These are phyloP conservation scores for Sequoiadendron giganteum DNA, from an alignment of 75 land plant species.

Conservation along the genomic window DNA sequence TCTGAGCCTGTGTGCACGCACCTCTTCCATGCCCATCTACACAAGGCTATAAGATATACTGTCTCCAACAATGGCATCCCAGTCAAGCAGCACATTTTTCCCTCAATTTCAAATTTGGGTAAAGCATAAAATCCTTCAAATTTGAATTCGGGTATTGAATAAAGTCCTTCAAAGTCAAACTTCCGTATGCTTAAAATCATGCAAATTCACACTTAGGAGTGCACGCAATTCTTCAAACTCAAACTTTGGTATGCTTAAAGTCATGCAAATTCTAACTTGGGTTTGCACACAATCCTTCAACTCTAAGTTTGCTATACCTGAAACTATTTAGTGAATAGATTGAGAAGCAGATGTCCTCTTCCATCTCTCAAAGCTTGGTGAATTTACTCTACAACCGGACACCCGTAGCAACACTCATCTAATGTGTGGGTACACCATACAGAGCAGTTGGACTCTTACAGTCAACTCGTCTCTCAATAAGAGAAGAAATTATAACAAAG, in stretches of 20 bases:
- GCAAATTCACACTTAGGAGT: neutral
- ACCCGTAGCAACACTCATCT: neutral
- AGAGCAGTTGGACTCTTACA: neutral
- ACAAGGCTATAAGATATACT: constrained; percentile 65
- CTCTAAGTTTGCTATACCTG: neutral
- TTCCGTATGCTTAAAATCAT: neutral
- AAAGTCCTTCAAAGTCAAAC: neutral
- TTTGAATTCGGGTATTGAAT: neutral
- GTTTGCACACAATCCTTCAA: neutral
- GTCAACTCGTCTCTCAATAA: neutral
- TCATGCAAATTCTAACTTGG: neutral
- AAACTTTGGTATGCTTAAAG: neutral
- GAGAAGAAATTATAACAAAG: neutral
- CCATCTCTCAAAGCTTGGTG: neutral
- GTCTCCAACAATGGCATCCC: constrained; percentile 70
- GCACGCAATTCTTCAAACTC: neutral
- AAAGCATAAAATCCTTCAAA: neutral
- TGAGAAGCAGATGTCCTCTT: neutral
- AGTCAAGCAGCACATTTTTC: neutral
- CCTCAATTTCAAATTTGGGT: neutral
- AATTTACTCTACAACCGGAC: neutral
- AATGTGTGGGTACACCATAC: neutral
- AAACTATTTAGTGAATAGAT: neutral
- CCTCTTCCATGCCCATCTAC: constrained; percentile 78
- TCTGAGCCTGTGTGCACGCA: constrained; percentile 63